phyloP scores from a whole-genome alignment of 306 rosid genomes.

The Quercus mongolica region DNA sequence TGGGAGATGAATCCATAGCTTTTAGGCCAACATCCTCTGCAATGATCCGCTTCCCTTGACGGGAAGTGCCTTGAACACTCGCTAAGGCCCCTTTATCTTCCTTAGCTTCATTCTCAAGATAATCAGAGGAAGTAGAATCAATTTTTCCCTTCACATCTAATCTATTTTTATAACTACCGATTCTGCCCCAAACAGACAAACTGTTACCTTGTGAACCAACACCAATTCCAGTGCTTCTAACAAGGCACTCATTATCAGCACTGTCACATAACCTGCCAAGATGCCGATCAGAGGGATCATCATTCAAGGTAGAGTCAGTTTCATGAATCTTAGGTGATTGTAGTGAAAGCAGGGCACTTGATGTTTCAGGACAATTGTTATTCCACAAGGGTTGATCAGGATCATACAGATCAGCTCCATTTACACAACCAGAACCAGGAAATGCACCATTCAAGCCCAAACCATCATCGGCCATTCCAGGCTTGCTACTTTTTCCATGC shows the following conservation, averaged over 20 bases:
- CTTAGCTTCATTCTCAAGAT: constrained; percentile 54
- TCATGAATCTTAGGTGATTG: constrained; percentile 75
- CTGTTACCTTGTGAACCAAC: constrained; percentile 56
- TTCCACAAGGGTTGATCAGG: constrained; percentile 99
- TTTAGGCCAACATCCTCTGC: constrained; percentile 55
- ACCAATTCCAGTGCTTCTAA: constrained; percentile 46
- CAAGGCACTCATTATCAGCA: constrained; percentile 52
- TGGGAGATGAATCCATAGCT: constrained; percentile 45
- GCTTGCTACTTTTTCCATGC: constrained; percentile 55
- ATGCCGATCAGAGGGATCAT: constrained; percentile 45
- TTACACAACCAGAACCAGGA: constrained; percentile 56
- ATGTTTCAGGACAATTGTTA: constrained; percentile 65
- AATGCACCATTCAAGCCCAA: constrained; percentile 64
- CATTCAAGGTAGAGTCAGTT: constrained; percentile 51
- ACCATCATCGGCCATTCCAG: constrained; percentile 61
- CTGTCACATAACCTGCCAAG: constrained; percentile 31
- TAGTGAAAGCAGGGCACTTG: constrained; percentile 55
- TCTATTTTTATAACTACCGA: constrained; percentile 64
- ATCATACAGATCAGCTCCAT: constrained; percentile 90
- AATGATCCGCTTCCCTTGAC: constrained; percentile 55
- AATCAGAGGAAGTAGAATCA: constrained; percentile 53
- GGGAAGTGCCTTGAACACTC: constrained; percentile 42
- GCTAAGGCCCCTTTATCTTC: constrained; percentile 52
- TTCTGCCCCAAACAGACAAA: constrained; percentile 85
- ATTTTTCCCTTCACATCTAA: constrained; percentile 58